Evolutionary conservation across 345 rosid genomes (phyloP).

Genomic region (Anacardium occidentale): DNA sequence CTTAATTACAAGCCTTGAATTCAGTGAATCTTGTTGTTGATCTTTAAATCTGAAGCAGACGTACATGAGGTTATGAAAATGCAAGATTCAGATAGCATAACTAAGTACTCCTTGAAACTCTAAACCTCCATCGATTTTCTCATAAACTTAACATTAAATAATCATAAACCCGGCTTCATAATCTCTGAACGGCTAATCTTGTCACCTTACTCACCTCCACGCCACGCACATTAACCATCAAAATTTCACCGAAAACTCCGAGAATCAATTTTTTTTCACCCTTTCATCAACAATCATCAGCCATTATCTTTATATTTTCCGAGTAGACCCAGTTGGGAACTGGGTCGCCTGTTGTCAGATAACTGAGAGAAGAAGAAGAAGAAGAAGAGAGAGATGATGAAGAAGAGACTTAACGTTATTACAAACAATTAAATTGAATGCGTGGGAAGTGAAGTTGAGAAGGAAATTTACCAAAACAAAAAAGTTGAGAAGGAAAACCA

Average conservation of each 20-base stretch:
- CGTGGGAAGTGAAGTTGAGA: neutral
- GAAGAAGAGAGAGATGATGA: neutral
- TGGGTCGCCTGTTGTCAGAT: no score
- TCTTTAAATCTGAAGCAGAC: constrained; percentile 15
- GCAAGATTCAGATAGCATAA: constrained; percentile 19
- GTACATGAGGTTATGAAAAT: constrained; percentile 16
- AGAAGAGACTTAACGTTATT: constrained; percentile 2
- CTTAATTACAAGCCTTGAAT: constrained; percentile 12
- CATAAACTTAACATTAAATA: constrained; percentile 23
- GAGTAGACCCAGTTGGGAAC: constrained; percentile 46
- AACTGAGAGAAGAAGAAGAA: constrained; percentile 8
- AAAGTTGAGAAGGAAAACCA: constrained; percentile 22
- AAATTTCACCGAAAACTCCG: neutral
- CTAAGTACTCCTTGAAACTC: constrained; percentile 24
- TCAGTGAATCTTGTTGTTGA: neutral
- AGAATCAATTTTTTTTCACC: constrained; percentile 10
- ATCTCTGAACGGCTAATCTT: neutral
- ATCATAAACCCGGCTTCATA: constrained; percentile 22
- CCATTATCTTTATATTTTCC: constrained; percentile 15
- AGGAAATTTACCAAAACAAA: no score
- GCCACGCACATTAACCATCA: neutral
- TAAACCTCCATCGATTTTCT: constrained; percentile 29
- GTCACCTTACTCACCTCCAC: constrained; percentile 13
- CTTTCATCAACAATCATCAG: constrained; percentile 9
- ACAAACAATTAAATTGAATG: neutral